Conservation (phyloP, 2,329 filamentous ascomycete genomes). For the Alternaria sp. region DNA sequence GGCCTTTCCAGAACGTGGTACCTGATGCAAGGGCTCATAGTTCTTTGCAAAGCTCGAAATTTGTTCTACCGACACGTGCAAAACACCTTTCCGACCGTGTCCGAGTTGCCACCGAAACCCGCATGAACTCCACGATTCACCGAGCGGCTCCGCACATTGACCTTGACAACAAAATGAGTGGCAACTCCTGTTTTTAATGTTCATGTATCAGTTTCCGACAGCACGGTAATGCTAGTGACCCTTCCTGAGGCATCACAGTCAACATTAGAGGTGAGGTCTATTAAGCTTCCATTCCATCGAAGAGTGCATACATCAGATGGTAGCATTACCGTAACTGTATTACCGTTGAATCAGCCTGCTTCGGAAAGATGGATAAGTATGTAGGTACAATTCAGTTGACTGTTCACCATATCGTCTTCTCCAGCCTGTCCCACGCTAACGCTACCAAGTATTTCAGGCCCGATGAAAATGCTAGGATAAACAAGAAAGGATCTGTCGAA, state of each 20-base stretch:
- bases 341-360: slow-evolving; percentile 21
- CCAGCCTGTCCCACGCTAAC: slow-evolving; percentile 19
- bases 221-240: background rate
- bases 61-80: background rate
- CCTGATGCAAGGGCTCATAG: background rate
- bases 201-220: background rate
- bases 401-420: slow-evolving; percentile 24
- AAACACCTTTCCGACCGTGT: slow-evolving; percentile 11
- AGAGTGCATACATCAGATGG: slow-evolving; percentile 32
- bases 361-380: slow-evolving; percentile 35
- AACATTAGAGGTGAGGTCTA: slow-evolving; percentile 5
- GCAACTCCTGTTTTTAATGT: background rate
- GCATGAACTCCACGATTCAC: slow-evolving; percentile 20
- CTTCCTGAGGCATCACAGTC: background rate
- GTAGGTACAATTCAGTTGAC: slow-evolving; percentile 30
- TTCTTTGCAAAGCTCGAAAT: background rate
- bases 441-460: slow-evolving; percentile 26
- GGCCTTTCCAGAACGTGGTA: background rate
- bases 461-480: slow-evolving; percentile 37
- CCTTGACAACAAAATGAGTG: slow-evolving; percentile 1
- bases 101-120: slow-evolving; percentile 27
- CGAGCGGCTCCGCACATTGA: slow-evolving; percentile 18
- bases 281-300: slow-evolving; percentile 24
- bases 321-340: slow-evolving; percentile 27
- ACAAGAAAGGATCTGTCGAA: slow-evolving; percentile 42